Evolutionary conservation across 352 stramenopile genomes (phyloP), one percentile per base, ranked within the genome.

Genomic region (Globisporangium echinulatum): DNA sequence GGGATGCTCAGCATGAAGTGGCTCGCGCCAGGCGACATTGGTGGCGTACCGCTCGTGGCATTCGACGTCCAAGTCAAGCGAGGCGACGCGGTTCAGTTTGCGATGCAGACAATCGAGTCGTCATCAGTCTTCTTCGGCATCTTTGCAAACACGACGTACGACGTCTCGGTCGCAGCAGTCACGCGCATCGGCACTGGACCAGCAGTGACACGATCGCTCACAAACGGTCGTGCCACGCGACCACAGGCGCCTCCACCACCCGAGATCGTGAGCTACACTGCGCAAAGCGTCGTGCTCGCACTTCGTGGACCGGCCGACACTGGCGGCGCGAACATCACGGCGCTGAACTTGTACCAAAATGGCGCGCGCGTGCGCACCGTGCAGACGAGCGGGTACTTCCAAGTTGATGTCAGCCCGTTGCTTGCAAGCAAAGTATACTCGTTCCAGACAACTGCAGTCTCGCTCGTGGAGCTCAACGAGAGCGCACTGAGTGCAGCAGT

Each of bases 271-370:
- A 70, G 48, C 5, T 47, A 60, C 14, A 65, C 61, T 6, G 48
- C 66, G 15, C 76, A 83, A 51, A 77, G 49, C 8, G 66, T 77
- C 13, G 60, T 70, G 1, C 53, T 86, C 0, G 65, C 59, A 10
- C 47, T 88, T 0, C 68, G 63, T 57, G 44, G 74, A 5, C 75
- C 79, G 1, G 19, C 60, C 17, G 75, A 89, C 46, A 66, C 67
- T 19, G 79, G 79, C 39, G 74, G 74, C 9, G 48, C 73, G 3
- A n/a, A 64, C 0, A 57, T 89, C 7, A 70, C 67, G 4, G 36
- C 42, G 1, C 56, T 85, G 2, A 25, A 61, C 5, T 46, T 89
- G 8, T 86, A 80, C 52, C 77, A 77, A 62, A 63, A 89, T 54
- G 73, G 63, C 10, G 48, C 66, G 5, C 62, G 69, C 13, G 61